phyloP scores from a whole-genome alignment of 225 moss, liverwort and hornwort genomes.

The Marchantia paleacea region DNA sequence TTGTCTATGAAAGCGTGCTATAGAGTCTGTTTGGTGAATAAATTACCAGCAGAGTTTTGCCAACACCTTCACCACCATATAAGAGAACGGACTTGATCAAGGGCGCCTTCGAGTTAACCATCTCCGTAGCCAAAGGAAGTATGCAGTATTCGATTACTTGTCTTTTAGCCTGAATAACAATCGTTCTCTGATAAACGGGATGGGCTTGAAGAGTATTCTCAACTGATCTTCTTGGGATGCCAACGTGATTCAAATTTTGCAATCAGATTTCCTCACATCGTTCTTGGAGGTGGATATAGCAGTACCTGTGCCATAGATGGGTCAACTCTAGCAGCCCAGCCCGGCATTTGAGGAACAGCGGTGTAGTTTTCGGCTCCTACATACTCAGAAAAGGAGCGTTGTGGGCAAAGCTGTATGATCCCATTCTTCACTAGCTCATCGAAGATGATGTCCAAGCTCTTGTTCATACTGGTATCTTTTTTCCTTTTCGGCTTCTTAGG shows the following conservation, averaged over 20 bases:
- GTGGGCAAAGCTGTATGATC: slow-evolving; percentile 65
- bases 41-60: slow-evolving; percentile 81
- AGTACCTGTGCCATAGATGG: slow-evolving; percentile 77
- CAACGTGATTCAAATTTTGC: not conserved
- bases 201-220: not conserved
- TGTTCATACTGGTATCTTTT: slow-evolving; percentile 59
- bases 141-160: slow-evolving; percentile 67
- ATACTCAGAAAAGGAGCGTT: slow-evolving; percentile 77
- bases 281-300: slow-evolving; percentile 4
- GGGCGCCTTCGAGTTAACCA: slow-evolving; percentile 68
- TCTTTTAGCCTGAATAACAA: slow-evolving; percentile 51
- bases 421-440: slow-evolving; percentile 65
- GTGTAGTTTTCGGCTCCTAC: slow-evolving; percentile 37
- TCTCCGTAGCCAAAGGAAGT: slow-evolving; percentile 59
- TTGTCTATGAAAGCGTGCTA: not conserved
- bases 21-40: not conserved
- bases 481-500: slow-evolving; percentile 58
- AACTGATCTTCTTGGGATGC: not conserved
- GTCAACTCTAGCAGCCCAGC: slow-evolving; percentile 43
- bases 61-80: slow-evolving; percentile 72
- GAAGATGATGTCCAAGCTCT: slow-evolving; percentile 58
- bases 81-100: slow-evolving; percentile 65
- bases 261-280: not conserved
- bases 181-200: not conserved
- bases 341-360: slow-evolving; percentile 33